Evolutionary conservation across 1,284 basidiomycete species (phyloP).

Genomic region (Irpex rosettiformis): DNA sequence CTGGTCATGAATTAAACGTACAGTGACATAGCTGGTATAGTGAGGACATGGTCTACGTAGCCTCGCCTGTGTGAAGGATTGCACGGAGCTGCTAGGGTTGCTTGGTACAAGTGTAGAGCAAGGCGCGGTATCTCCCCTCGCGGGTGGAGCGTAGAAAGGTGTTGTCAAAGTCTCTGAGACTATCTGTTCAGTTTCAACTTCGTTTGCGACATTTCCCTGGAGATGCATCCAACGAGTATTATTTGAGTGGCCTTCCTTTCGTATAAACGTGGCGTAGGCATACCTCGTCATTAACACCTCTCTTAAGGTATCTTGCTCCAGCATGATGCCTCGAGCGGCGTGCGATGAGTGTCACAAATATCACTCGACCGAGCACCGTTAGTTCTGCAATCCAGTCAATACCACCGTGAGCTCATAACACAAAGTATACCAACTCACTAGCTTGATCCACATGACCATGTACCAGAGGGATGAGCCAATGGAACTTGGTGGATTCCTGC

Average conservation of each 20-base stretch:
- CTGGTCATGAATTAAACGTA: conserved; percentile 25
- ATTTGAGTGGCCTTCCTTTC: too few species aligned
- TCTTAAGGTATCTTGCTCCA: conserved; percentile 92
- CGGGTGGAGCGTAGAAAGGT: conserved; percentile 74
- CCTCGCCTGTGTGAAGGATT: neutral
- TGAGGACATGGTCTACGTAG: conserved; percentile 69
- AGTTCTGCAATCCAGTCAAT: conserved; percentile 56
- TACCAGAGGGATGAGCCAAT: conserved; percentile 91
- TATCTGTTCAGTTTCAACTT: conserved; percentile 99
- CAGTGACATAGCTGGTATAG: conserved; percentile 94
- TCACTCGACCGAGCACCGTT: conserved; percentile 84
- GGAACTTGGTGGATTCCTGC: conserved; percentile 50
- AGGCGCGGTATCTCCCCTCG: neutral
- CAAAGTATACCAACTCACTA: conserved; percentile 54
- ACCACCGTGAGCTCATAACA: neutral
- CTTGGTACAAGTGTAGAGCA: neutral
- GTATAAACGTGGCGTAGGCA: neutral
- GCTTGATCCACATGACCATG: conserved; percentile 99
- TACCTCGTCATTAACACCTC: conserved; percentile 92
- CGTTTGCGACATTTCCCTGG: conserved; percentile 97
- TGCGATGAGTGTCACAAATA: conserved; percentile 94
- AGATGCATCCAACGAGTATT: neutral
- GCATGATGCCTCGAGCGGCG: conserved; percentile 94
- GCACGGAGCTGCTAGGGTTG: neutral
- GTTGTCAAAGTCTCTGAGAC: conserved; percentile 94